Percentiles rank a stretch among this genome's conserved stretches.
Evolutionary conservation across 2,329 filamentous ascomycete genomes (phyloP).

Genomic region (Beauveria sp.): DNA sequence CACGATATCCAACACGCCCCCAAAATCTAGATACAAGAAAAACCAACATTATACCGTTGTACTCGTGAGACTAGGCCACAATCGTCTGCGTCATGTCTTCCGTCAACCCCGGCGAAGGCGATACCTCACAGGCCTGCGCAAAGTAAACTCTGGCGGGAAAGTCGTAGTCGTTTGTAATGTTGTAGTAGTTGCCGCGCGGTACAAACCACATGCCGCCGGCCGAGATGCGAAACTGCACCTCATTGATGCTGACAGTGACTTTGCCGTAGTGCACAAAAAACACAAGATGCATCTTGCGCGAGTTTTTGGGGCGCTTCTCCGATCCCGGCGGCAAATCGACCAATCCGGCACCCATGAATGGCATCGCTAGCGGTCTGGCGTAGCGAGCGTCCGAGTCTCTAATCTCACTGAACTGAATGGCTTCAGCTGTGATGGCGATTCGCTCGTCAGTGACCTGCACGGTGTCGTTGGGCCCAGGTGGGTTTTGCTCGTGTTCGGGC

Average conservation of each 20-base stretch:
- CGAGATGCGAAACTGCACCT: conserved; percentile 71
- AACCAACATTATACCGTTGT: background rate
- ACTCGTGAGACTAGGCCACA: background rate
- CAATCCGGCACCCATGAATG: conserved; percentile 84
- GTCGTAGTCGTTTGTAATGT: conserved; percentile 74
- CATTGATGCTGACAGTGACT: conserved; percentile 70
- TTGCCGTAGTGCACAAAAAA: conserved; percentile 85
- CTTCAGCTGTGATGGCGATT: conserved; percentile 47
- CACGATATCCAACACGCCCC: background rate
- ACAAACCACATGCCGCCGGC: conserved; percentile 92
- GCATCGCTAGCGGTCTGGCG: conserved; percentile 74
- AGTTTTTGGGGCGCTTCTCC: conserved; percentile 85
- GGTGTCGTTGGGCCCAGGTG: conserved; percentile 47
- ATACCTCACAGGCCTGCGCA: conserved; percentile 69
- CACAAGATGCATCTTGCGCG: conserved; percentile 91
- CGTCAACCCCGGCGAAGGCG: conserved; percentile 8
- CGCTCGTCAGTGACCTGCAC: conserved; percentile 47
- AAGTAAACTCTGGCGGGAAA: conserved; percentile 78
- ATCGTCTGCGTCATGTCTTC: conserved; percentile 10
- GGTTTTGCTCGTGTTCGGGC: conserved; percentile 44
- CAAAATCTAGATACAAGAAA: conserved; percentile 1
- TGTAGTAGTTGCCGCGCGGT: conserved; percentile 90
- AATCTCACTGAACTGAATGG: conserved; percentile 51
- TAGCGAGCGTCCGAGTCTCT: conserved; percentile 71
- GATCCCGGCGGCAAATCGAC: conserved; percentile 80